Base-by-base conservation (phyloP, 2,329 filamentous ascomycete genomes). In the Colletotrichum lupini region DNA sequence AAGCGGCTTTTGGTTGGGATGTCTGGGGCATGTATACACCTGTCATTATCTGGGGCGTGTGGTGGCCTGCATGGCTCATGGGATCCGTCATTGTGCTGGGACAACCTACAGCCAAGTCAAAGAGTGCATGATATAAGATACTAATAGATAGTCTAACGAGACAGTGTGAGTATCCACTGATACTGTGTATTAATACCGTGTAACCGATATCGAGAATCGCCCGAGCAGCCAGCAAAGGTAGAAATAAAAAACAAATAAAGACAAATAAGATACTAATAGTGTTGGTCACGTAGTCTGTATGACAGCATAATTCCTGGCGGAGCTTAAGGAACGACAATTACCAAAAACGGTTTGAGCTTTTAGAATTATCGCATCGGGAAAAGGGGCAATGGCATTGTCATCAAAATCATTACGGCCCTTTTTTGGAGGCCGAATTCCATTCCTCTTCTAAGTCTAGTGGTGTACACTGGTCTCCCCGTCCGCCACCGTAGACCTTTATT, bases 51-150 rank as follows among this genome's bases (percentile, higher is more conserved):
- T 98, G 95, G 94, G 93, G 95, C 80, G 92, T 98, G 56, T 98
- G 95, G 95, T 97, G 95, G 93, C 95, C 95, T 0, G 95, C 94
- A 8, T 98, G 95, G 95, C 82, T 97, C 49, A 89, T 92, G 7
- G 93, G 89, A 2, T 85, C 86, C 72, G 81, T 91, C 6, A 84
- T 89, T 28, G 85, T 91, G 57, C 82, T 90, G 67, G 88, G 88
- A 5, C 66, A 73, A 16, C 56, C 73, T 30, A 30, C 66, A 7
- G 19, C 28, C 26, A 53, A 62, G 53, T 32, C 26, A n/a, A 56
- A 22, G 9, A 37, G 22, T 16, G 49, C 30, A 12, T 35, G n/a
- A 60, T n/a, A 11, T n/a, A 35, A 12, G 32, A 11, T 35, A 6
- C 26, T 26, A 26, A 26, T 26, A 26, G 26, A 35, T 35, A 35